Conservation (phyloP, 805 yeast genomes). For the Torulaspora microellipsoides region DNA sequence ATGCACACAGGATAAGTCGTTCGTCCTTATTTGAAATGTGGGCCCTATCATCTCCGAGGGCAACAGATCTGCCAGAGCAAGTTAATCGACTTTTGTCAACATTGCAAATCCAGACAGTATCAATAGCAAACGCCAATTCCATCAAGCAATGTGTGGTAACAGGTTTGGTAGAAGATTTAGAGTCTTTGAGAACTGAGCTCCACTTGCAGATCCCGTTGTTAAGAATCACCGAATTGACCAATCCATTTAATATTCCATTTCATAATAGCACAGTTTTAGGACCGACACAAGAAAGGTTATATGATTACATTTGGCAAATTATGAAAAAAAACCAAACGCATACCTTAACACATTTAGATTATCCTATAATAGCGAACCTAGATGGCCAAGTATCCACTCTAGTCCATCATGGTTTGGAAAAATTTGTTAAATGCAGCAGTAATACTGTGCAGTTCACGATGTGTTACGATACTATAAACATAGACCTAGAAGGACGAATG, state of each 20-base stretch:
- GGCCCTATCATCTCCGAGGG: constrained; percentile 32
- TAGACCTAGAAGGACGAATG: constrained; percentile 11
- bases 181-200: constrained; percentile 22
- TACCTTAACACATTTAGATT: constrained; percentile 23
- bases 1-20: constrained; percentile 24
- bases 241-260: constrained; percentile 33
- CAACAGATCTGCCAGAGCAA: constrained; percentile 25
- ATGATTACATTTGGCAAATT: constrained; percentile 33
- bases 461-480: constrained; percentile 31
- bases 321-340: constrained; percentile 28
- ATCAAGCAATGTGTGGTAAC: constrained; percentile 34
- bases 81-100: constrained; percentile 17
- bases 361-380: constrained; percentile 31
- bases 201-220: constrained; percentile 22
- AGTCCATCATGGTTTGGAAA: constrained; percentile 32
- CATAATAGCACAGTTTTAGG: constrained; percentile 32
- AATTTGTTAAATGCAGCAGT: constrained; percentile 32
- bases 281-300: constrained; percentile 32
- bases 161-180: constrained; percentile 29
- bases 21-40: constrained; percentile 30
- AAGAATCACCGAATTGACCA: constrained; percentile 28
- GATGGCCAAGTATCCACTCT: constrained; percentile 28
- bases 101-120: constrained; percentile 20
- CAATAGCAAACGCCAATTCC: constrained; percentile 33
- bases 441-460: constrained; percentile 33